A percentile compares a stretch with the other conserved stretches of the same genome.
Evolutionary conservation across 768 basidiomycete species (phyloP).

Genomic region (Hydnum rufescens): DNA sequence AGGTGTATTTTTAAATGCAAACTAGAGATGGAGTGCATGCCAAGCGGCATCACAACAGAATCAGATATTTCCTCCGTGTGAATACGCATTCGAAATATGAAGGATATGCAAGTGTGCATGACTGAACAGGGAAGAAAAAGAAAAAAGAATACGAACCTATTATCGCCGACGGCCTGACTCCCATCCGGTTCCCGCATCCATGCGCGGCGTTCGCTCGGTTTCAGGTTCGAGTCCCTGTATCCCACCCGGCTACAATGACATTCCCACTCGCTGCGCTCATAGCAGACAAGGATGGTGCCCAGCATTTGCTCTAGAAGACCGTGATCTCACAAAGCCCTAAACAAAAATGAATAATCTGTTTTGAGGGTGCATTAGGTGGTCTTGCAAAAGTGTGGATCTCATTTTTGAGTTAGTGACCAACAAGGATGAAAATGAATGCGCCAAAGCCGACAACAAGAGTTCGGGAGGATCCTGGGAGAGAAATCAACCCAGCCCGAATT

Average conservation of each 20-base stretch:
- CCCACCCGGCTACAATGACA: conserved; percentile 18
- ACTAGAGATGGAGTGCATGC: conserved; percentile 23
- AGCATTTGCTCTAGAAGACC: conserved; percentile 70
- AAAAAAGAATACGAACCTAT: conserved; percentile 32
- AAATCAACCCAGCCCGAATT: conserved; percentile 45
- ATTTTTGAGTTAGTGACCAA: conserved; percentile 40
- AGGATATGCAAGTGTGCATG: no score
- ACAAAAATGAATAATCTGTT: no score
- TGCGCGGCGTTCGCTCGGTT: conserved; percentile 29
- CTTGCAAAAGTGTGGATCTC: conserved; percentile 42
- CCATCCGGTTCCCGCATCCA: conserved; percentile 60
- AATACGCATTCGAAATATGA: no score
- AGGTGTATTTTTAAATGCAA: conserved; percentile 68
- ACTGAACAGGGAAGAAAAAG: no score
- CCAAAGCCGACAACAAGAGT: conserved; percentile 44
- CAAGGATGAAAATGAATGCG: conserved; percentile 45
- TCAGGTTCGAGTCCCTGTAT: conserved; percentile 19
- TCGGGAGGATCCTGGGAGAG: conserved; percentile 33
- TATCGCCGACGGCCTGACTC: conserved; percentile 41
- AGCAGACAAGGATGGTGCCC: conserved; percentile 14
- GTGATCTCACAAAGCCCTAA: no score
- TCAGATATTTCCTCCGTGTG: no score
- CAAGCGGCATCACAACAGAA: no score
- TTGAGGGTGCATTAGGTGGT: no score
- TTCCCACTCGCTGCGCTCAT: neutral